These are phyloP conservation scores for Suhomyces bokatorum DNA, from an alignment of 1,139 yeast genomes.

Conservation along the genomic window DNA sequence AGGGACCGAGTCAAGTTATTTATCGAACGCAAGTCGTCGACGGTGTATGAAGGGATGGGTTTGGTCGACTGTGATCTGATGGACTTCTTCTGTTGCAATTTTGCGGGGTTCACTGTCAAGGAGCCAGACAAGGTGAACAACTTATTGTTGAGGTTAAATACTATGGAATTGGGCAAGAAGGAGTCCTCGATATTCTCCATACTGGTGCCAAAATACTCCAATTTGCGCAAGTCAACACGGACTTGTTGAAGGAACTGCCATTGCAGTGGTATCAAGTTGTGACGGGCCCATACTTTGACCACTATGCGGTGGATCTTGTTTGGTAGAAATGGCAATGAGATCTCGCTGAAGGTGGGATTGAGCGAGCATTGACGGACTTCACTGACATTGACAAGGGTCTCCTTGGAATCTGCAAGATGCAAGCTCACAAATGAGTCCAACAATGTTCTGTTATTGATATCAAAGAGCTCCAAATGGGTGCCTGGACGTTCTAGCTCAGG, in stretches of 20 bases:
- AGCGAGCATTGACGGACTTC: constrained; percentile 28
- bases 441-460: constrained; percentile 17
- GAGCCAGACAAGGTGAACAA: constrained; percentile 24
- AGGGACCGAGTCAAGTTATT: constrained; percentile 33
- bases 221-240: constrained; percentile 23
- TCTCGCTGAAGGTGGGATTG: constrained; percentile 34
- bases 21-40: constrained; percentile 38
- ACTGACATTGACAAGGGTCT: constrained; percentile 35
- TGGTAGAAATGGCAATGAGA: constrained; percentile 28
- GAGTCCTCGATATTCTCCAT: constrained; percentile 18
- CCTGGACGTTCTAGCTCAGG: constrained; percentile 16
- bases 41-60: constrained; percentile 28
- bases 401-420: constrained; percentile 18
- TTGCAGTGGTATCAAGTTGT: constrained; percentile 6
- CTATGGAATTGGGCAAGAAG: constrained; percentile 28
- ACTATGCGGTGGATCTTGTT: constrained; percentile 13
- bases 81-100: constrained; percentile 1
- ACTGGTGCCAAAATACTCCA: constrained; percentile 17
- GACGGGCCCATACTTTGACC: constrained; percentile 29
- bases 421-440: constrained; percentile 33
- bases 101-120: constrained; percentile 10
- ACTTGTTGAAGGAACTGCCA: constrained; percentile 28
- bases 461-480: constrained; percentile 15
- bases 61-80: constrained; percentile 1
- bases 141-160: constrained; percentile 26